A percentile compares a stretch with the other conserved stretches of the same genome.
Evolutionary conservation across 768 basidiomycete species (phyloP).

Genomic region (Trametes coccinea): DNA sequence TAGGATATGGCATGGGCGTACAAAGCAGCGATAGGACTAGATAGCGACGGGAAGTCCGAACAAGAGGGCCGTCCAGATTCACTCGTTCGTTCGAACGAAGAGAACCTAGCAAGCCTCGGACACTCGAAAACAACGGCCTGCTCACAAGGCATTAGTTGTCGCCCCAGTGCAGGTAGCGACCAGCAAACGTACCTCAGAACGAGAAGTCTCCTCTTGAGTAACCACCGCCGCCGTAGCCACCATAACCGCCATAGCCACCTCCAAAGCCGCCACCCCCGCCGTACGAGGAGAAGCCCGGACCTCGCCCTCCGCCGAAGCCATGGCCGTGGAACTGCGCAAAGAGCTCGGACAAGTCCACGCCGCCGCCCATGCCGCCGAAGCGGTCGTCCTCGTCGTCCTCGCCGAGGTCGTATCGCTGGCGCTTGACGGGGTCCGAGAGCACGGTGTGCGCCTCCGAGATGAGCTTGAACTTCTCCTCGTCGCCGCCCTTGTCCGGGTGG

Average conservation of each 20-base stretch:
- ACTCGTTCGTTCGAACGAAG: no score
- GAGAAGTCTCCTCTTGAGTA: constrained; percentile 12
- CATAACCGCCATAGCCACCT: constrained; percentile 14
- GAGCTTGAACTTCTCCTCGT: constrained; percentile 95
- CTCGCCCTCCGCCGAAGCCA: constrained; percentile 31
- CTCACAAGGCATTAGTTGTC: no score
- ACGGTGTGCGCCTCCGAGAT: constrained; percentile 81
- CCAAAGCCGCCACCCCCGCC: constrained; percentile 23
- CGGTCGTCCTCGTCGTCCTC: constrained; percentile 68
- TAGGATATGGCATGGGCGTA: constrained; percentile 11
- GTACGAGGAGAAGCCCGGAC: constrained; percentile 26
- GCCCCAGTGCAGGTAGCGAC: neutral
- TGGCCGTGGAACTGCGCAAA: constrained; percentile 64
- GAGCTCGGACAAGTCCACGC: constrained; percentile 58
- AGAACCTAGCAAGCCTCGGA: no score
- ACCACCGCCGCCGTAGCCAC: neutral
- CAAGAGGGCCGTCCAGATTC: neutral
- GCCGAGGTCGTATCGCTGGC: constrained; percentile 78
- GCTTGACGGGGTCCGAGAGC: constrained; percentile 71
- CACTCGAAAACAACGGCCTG: neutral
- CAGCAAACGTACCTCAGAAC: neutral
- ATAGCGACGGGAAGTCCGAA: neutral
- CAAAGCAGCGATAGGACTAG: neutral
- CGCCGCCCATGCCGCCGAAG: constrained; percentile 44
- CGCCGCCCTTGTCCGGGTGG: constrained; percentile 91